Conservation (phyloP, 1,284 basidiomycete species). For the Ustilago cynodontis region DNA sequence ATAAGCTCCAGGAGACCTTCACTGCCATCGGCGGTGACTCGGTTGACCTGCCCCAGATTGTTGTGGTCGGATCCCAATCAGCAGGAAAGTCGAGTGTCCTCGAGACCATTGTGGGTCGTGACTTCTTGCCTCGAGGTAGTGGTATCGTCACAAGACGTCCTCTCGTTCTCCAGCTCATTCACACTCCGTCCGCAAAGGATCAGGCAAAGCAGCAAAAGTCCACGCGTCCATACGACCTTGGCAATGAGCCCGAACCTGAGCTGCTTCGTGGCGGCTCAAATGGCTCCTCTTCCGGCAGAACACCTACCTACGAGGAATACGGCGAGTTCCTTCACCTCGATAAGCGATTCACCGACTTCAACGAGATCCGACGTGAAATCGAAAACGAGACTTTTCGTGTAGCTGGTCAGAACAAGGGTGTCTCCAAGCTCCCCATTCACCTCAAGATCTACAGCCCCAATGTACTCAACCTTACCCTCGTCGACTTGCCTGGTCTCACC, state of each 20-base stretch:
- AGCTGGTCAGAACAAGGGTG: slow-evolving; percentile 98
- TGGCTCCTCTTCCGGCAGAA: slow-evolving; percentile 19
- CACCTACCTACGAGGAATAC: slow-evolving; percentile 77
- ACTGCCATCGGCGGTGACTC: slow-evolving; percentile 72
- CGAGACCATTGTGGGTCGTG: slow-evolving; percentile 79
- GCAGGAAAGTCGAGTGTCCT: slow-evolving; percentile 75
- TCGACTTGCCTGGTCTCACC: slow-evolving; percentile 94
- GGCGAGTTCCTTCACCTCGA: slow-evolving; percentile 97
- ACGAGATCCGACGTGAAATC: slow-evolving; percentile 93
- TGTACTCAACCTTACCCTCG: slow-evolving; percentile 93
- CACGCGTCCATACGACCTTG: slow-evolving; percentile 36
- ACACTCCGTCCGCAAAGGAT: slow-evolving; percentile 74
- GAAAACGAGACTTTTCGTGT: slow-evolving; percentile 98
- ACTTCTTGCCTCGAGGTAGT: slow-evolving; percentile 92
- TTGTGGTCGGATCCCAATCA: slow-evolving; percentile 72
- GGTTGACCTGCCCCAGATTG: slow-evolving; percentile 73
- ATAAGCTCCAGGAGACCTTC: slow-evolving; percentile 82
- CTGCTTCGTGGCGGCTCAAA: slow-evolving; percentile 28
- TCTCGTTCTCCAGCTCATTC: slow-evolving; percentile 93
- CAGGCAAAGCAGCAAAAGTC: slow-evolving; percentile 28
- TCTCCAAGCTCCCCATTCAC: slow-evolving; percentile 94
- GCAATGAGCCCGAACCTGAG: slow-evolving; percentile 31
- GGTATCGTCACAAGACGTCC: slow-evolving; percentile 97
- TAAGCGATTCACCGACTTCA: slow-evolving; percentile 94
- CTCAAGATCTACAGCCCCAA: slow-evolving; percentile 94